Evolutionary conservation across 2,329 filamentous ascomycete genomes (phyloP), one percentile per base, ranked within the genome.

Genomic region (Pyrenophora seminiperda): DNA sequence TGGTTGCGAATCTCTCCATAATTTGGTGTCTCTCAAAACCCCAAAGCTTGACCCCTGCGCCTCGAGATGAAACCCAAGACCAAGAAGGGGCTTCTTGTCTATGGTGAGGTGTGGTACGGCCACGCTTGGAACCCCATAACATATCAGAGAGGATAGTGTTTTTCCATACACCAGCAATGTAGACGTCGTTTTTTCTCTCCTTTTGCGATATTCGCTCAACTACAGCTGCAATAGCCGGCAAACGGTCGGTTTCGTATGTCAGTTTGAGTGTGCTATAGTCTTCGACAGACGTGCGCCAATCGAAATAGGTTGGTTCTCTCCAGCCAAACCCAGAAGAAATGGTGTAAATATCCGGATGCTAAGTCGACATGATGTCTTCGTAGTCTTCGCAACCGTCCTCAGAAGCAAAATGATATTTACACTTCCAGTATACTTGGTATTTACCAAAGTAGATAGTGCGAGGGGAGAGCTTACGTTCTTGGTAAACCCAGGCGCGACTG

Each of bases 21-120:
- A n/a, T n/a, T n/a, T n/a, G n/a, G n/a, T n/a, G n/a, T n/a, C n/a
- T n/a, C n/a, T n/a, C n/a, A n/a, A n/a, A n/a, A n/a, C n/a, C n/a
- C n/a, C n/a, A n/a, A n/a, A n/a, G n/a, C n/a, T n/a, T 5, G 3
- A 41, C 3, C 2, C 0, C 2, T 3, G 13, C 17, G 13, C n/a
- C 20, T 1, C 20, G 42, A 9, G 5, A 2, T 3, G 34, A 46
- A 3, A 4, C 42, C 42, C 34, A 46, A 17, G 42, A 46, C 42
- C 42, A 38, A 7, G 42, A 39, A 11, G 27, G 42, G 13, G 10
- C n/a, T 13, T 9, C 9, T 0, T 15, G 32, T 2, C 2, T 0
- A 20, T 31, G 7, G 5, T 19, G 31, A 11, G 41, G 2, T 27
- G n/a, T 3, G 5, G 14, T 5, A 1, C 1, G 24, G 24, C 24